Evolutionary conservation across 768 basidiomycete genomes (phyloP), one percentile per base, ranked within the genome.

Genomic region (Calvatia gigantea): DNA sequence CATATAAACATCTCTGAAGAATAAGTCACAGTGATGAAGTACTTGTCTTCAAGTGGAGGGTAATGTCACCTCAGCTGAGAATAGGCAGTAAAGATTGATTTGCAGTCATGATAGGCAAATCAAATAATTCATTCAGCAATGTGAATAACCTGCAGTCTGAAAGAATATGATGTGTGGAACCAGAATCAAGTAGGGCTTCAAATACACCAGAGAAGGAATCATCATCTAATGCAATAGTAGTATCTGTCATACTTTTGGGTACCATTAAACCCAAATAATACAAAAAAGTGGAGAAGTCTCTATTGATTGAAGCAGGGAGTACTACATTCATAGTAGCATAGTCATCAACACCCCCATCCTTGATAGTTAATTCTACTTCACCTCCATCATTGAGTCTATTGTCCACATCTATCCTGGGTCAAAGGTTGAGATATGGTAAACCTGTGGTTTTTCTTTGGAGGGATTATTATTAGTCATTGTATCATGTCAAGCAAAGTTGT

Each of bases 1-100:
- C 60, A 57, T 62, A 60, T 0, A 70, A 59, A 42, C 69, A 70
- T 25, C 63, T 58, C 15, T 29, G 19, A 1, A 69, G 48, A 7
- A 21, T 37, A 2, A 68, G 2, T 0, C n/a, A n/a, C n/a, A n/a
- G n/a, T n/a, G n/a, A n/a, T 51, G 33, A 4, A 62, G 47, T 14
- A 21, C 1, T 9, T 54, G 12, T 2, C 57, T 59, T 28, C 41
- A 29, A 47, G 44, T 39, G 8, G n/a, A 64, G 47, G 1, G 23
- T 19, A 31, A 65, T 62, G 27, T 59, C 53, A 7, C 68, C 65
- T 0, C 53, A 19, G 1, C 55, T 65, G 0, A 58, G 35, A 0
- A 60, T 58, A 0, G 0, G 2, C 1, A 68, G 51, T 1, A 43
- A 33, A 4, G 63, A 63, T 48, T 59, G 60, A 27, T 68, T 67